Base-by-base conservation (phyloP, 768 basidiomycete species). In the Auricularia sp. region DNA sequence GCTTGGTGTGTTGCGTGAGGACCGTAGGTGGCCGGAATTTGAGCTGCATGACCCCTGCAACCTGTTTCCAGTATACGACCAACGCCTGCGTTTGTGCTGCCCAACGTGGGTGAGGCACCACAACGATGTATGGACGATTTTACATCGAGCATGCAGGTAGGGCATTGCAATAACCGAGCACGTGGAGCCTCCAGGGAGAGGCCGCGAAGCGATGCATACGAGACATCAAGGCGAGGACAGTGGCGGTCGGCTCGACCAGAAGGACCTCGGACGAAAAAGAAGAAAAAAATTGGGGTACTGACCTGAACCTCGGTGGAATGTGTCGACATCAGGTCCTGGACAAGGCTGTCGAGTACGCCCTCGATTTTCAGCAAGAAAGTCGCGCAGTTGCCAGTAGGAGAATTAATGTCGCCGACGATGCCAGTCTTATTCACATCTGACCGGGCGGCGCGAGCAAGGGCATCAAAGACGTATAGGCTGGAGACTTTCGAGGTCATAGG, bases 381-480 rank as follows among this genome's bases (percentile, higher is more conserved):
- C 6, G 90, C 90, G 69, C 82, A 82, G 70, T 90, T 90, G 68
- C 89, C 89, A 67, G 81, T 82, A 62, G 75, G 76, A 45, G 82
- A 77, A 65, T 80, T 81, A 61, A 80, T 69, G 70, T 88, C 85
- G 68, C 80, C 83, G 68, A 82, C 78, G 34, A 85, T 72, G 62
- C 80, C 79, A 63, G 83, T 82, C 74, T 94, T 94, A 70, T 78
- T 85, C 56, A 80, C 85, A 59, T 85, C 80, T 65, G 79, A 79
- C 66, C 86, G 82, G 21, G 93, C 92, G 18, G 88, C 94, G 65
- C 96, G 87, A 54, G 92, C 84, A 67, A 99, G 81, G 21, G 95
- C 91, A 77, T 99, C 95, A 73, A 99, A 92, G 47, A 89, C 86
- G 76, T 98, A 99, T 62, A 99, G 80, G 76, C 93, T 94, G 45